Evolutionary conservation across 2,329 filamentous ascomycete genomes (phyloP), one percentile per base, ranked within the genome.

Genomic region (Trichoderma gracile): DNA sequence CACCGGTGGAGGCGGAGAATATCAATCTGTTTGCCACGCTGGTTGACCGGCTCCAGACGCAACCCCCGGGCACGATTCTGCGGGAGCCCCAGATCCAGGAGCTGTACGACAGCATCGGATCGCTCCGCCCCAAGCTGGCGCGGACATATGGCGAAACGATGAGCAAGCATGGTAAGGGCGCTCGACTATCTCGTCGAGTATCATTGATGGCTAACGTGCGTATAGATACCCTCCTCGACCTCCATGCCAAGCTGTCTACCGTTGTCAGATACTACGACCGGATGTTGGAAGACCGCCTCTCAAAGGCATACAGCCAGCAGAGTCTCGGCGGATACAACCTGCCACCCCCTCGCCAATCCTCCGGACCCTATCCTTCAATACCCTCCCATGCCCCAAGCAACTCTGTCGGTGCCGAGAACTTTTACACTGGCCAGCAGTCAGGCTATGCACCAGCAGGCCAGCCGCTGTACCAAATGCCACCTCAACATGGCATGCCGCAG

Each of bases 131-230:
- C 1, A 99, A 99, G 76, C 82, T 99, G 63, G 95, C 95, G 5
- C 86, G 95, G 64, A 97, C 94, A 0, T 97, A 98, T 74, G 95
- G 95, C 63, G 95, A 99, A 79, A 97, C 95, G 0, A 98, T 99
- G 95, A 98, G 95, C 85, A 99, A 99, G 78, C 95, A 98, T 76
- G 93, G 92, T 92, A 80, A 74, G 86, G 21, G 25, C 78, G n/a
- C 2, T 23, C 10, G n/a, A 6, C 9, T 19, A 21, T 9, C 25
- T 17, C 9, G 6, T 17, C 52, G 55, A 17, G 25, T 9, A 15
- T 7, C 2, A 6, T 38, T 12, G 5, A 25, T 23, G 46, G 38
- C 67, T 74, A 65, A 75, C 67, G 15, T 27, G 17, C 50, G 14
- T 21, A 52, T 67, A 95, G 93, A 99, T 75, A 95, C 94, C 0